Conservation (phyloP, 352 stramenopile genomes). For the Aphanomyces cochlioides region DNA sequence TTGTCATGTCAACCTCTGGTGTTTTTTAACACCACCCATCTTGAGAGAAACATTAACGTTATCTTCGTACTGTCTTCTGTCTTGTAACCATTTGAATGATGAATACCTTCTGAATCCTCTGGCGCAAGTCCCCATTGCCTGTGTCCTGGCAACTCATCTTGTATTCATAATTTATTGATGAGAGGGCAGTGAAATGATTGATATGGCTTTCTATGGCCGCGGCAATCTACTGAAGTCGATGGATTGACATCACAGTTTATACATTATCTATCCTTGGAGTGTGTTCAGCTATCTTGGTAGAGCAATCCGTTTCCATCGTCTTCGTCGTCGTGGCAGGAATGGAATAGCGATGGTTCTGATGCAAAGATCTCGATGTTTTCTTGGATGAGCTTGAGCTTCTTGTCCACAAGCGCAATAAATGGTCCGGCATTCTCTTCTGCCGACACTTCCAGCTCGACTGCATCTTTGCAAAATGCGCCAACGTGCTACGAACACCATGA, state of each 20-base stretch:
- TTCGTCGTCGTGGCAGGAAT: constrained; percentile 79
- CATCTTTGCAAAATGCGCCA: constrained; percentile 73
- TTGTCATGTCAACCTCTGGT: constrained; percentile 9
- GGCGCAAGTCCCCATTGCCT: no score
- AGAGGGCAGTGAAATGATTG: neutral
- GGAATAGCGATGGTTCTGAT: constrained; percentile 62
- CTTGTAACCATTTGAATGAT: neutral
- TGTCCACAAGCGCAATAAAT: constrained; percentile 75
- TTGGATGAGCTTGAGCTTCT: constrained; percentile 61
- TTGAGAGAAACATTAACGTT: constrained; percentile 20
- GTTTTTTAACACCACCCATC: constrained; percentile 32
- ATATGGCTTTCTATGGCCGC: no score
- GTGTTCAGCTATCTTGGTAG: neutral
- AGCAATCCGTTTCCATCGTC: constrained; percentile 47
- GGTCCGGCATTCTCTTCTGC: constrained; percentile 76
- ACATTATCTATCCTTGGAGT: neutral
- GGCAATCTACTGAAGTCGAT: no score
- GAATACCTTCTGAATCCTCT: no score
- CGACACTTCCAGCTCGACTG: constrained; percentile 71
- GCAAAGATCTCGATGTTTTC: constrained; percentile 67
- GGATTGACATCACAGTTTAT: no score
- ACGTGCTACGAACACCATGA: constrained; percentile 43
- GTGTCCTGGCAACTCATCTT: no score
- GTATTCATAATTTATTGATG: neutral
- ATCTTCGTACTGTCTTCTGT: neutral